Evolutionary conservation across 495 filamentous ascomycete genomes (phyloP).

Genomic region (Pseudomonodictys pantanalensis): DNA sequence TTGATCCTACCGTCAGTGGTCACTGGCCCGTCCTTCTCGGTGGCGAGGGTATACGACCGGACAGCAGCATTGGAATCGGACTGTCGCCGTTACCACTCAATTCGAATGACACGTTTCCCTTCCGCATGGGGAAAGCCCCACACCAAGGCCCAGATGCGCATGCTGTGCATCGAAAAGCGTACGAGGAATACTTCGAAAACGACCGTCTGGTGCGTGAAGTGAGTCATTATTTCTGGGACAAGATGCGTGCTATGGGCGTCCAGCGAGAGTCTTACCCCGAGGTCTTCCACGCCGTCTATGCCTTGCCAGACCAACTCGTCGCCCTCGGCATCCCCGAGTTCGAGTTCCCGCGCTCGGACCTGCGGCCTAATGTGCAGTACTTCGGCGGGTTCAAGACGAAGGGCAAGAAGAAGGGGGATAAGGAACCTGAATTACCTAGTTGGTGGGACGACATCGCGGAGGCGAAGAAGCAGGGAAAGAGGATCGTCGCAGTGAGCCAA

Average conservation of each 20-base stretch:
- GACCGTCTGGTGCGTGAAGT: not conserved
- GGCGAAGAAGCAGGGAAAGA: conserved; percentile 23
- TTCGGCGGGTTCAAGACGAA: conserved; percentile 13
- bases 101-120: conserved; percentile 18
- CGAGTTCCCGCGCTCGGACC: conserved; percentile 13
- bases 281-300: not conserved
- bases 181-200: not conserved
- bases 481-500: conserved; percentile 17
- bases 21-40: conserved; percentile 8
- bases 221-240: not conserved
- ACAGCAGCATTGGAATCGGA: conserved; percentile 11
- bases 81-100: conserved; percentile 7
- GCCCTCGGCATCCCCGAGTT: conserved; percentile 18
- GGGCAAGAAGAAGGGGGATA: not conserved
- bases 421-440: not conserved
- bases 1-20: conserved; percentile 1
- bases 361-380: conserved; percentile 2
- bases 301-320: conserved; percentile 9
- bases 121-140: conserved; percentile 3
- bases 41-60: conserved; percentile 3
- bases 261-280: not conserved
- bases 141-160: conserved; percentile 8
- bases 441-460: conserved; percentile 26
- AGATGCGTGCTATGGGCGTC: conserved; percentile 4
- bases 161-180: conserved; percentile 6